Evolutionary conservation across 208 protist genomes (phyloP), one percentile per base, ranked within the genome.

Genomic region (Crithidia fasciculata): DNA sequence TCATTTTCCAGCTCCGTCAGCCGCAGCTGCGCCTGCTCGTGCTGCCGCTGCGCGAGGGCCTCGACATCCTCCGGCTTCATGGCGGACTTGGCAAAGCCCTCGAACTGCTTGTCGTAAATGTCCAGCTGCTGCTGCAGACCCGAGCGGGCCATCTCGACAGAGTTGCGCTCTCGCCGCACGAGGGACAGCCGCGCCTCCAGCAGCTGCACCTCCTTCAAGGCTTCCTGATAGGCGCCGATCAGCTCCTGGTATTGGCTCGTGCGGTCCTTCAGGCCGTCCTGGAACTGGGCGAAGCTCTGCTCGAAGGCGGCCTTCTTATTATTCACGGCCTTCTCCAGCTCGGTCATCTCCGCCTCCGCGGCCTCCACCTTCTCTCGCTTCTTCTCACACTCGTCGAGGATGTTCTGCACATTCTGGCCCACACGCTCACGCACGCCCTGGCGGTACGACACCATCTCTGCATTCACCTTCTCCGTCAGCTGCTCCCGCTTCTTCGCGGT

Each of bases 51-150:
- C 36, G 83, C 75, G 37, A 90, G 56, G 6, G 59, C 64, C 72
- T 87, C 78, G 16, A 91, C 80, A 54, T 92, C 85, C 52, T 88
- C 92, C 0, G 84, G 78, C 44, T 81, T 79, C 78, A 92, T 75
- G 43, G 80, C 74, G 2, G 79, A 71, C 6, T 82, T 63, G 3
- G 49, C 81, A 57, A 94, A 91, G 43, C 72, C 62, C n/a, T 84
- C 63, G 18, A 94, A 86, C 58, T 91, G 83, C 5, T 66, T 68
- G 10, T 88, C 82, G 78, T 95, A 97, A 37, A 80, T 64, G 37
- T 85, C 69, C 2, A 95, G 59, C 76, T 97, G 88, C 75, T 93
- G 55, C 80, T 85, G 55, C 44, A 95, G 71, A 3, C 67, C 18
- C 2, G 66, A 59, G 59, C 76, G 76, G 19, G 61, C 58, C 63